Percentiles rank a stretch among this genome's conserved stretches.
Evolutionary conservation across 768 basidiomycete genomes (phyloP).

Genomic region (Kwoniella heveanensis): DNA sequence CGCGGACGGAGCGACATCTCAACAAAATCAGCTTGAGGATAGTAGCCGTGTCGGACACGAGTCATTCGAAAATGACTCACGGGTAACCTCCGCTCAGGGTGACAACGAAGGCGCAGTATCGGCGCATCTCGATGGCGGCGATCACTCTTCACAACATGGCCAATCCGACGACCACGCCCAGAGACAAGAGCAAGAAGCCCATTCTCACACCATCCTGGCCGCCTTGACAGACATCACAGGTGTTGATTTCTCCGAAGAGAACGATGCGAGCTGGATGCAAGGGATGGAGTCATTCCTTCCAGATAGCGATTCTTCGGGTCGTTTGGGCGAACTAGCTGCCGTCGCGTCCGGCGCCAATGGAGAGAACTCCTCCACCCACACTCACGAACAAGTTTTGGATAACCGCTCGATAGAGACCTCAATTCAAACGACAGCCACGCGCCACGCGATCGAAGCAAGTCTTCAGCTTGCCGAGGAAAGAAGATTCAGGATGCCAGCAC

Average conservation of each 20-base stretch:
- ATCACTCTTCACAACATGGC: constrained; percentile 3
- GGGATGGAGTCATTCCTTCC: constrained; percentile 37
- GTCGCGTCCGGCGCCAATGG: constrained; percentile 33
- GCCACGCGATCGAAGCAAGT: background rate
- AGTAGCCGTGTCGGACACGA: background rate
- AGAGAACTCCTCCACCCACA: background rate
- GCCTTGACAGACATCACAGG: constrained; percentile 38
- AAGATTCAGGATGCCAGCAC: background rate
- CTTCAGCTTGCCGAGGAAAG: background rate
- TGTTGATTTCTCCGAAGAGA: constrained; percentile 24
- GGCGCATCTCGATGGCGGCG: background rate
- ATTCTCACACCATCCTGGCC: constrained; percentile 44
- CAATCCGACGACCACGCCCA: background rate
- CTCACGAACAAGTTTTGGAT: background rate
- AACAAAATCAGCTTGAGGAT: background rate
- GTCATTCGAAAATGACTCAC: background rate
- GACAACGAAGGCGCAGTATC: background rate
- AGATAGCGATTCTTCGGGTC: constrained; percentile 35
- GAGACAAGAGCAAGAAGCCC: constrained; percentile 30
- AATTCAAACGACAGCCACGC: background rate
- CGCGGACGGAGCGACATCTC: background rate
- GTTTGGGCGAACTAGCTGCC: constrained; percentile 45
- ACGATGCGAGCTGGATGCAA: constrained; percentile 39
- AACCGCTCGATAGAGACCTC: too few relatives aligned
- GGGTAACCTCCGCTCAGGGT: background rate